Percentiles rank a stretch among this genome's conserved stretches.
Conservation (phyloP, 108 stramenopile genomes). For the Phaeodactylum tricornutum region DNA sequence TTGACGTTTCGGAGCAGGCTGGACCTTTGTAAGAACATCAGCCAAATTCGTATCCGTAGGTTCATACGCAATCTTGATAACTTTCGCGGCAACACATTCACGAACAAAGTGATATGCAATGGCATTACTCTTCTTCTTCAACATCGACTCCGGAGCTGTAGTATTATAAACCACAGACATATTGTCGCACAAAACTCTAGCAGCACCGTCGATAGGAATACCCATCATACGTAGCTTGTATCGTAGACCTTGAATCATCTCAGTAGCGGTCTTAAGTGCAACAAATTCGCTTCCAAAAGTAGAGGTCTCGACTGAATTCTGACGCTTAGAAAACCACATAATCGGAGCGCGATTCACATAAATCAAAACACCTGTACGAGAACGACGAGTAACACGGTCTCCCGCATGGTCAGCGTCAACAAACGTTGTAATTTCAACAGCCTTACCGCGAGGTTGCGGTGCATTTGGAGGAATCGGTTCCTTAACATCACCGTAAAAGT, state of each 20-base stretch:
- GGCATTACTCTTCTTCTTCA: constrained; percentile 40
- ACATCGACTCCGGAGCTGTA: constrained; percentile 15
- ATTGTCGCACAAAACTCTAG: constrained; percentile 30
- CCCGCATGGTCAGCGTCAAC: constrained; percentile 55
- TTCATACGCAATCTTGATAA: constrained; percentile 10
- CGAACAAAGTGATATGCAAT: constrained; percentile 30
- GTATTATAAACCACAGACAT: constrained; percentile 26
- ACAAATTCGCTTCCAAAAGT: constrained; percentile 42
- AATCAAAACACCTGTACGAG: constrained; percentile 41
- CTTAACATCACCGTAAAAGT: constrained; percentile 16
- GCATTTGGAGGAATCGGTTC: constrained; percentile 20
- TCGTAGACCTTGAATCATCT: constrained; percentile 25
- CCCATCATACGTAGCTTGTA: constrained; percentile 59
- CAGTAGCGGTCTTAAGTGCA: constrained; percentile 26
- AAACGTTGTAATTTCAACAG: constrained; percentile 14
- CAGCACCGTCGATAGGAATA: constrained; percentile 20
- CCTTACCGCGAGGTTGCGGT: constrained; percentile 20
- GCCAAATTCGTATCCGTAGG: constrained; percentile 22
- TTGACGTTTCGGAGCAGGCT: no score
- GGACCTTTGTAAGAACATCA: constrained; percentile 26
- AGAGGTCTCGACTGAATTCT: constrained; percentile 42
- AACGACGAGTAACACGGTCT: constrained; percentile 27
- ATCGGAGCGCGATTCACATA: constrained; percentile 41
- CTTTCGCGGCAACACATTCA: constrained; percentile 21
- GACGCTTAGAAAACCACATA: constrained; percentile 33